A percentile compares a stretch with the other conserved stretches of the same genome.
These are phyloP conservation scores for Candida schatavii DNA, from an alignment of 805 yeast genomes.

Conservation along the genomic window DNA sequence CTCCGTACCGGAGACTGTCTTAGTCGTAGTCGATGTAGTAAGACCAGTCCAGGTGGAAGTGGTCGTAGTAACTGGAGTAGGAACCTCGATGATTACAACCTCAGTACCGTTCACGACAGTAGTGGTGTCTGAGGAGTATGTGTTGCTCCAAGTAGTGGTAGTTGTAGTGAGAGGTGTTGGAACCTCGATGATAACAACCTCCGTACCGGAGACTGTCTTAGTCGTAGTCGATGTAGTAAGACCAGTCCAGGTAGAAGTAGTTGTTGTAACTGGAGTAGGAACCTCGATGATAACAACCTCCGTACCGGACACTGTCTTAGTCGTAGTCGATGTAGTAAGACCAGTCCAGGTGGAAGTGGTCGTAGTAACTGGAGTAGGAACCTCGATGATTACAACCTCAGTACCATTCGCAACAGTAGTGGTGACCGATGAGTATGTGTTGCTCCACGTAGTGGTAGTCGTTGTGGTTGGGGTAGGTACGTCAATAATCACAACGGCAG, in stretches of 20 bases:
- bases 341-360: slow-evolving; percentile 20
- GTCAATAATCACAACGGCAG: slow-evolving; percentile 10
- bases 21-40: slow-evolving; percentile 4
- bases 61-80: slow-evolving; percentile 13
- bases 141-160: slow-evolving; percentile 8
- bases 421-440: not conserved
- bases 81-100: not conserved
- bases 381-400: slow-evolving; percentile 11
- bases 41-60: slow-evolving; percentile 11
- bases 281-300: not conserved
- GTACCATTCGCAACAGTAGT: slow-evolving; percentile 6
- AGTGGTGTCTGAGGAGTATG: slow-evolving; percentile 5
- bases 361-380: slow-evolving; percentile 8
- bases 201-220: slow-evolving; percentile 7
- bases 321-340: slow-evolving; percentile 16
- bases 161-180: slow-evolving; percentile 11
- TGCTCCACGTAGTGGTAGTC: slow-evolving; percentile 3
- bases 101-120: not conserved
- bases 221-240: slow-evolving; percentile 6
- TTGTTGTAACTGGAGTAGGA: slow-evolving; percentile 13
- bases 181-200: slow-evolving; percentile 9
- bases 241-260: slow-evolving; percentile 10
- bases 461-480: slow-evolving; percentile 8
- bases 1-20: slow-evolving; percentile 7
- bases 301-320: slow-evolving; percentile 9